A percentile compares a stretch with the other conserved stretches of the same genome.
Conservation (phyloP, 306 rosid genomes). For the Notholithocarpus densiflorus region DNA sequence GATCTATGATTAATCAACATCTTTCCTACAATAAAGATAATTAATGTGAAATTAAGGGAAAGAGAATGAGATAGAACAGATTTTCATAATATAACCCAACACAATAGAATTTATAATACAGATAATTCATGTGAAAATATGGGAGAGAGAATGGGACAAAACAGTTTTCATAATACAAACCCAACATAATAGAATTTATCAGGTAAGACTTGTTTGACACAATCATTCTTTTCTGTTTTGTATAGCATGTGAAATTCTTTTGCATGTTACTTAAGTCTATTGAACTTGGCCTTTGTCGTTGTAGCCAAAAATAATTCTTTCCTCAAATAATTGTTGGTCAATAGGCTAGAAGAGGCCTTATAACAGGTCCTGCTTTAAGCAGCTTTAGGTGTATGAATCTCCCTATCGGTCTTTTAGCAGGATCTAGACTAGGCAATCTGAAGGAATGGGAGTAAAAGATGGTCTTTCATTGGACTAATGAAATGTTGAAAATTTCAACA, state of each 20-base stretch:
- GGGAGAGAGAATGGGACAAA: no score
- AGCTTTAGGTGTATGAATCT: no score
- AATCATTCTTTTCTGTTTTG: background rate
- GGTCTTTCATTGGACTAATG: no score
- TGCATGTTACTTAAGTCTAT: background rate
- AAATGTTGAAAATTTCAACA: background rate
- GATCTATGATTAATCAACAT: conserved; percentile 13
- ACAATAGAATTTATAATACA: no score
- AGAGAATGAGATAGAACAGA: background rate
- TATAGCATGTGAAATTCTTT: background rate
- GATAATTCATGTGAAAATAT: no score
- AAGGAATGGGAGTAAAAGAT: no score
- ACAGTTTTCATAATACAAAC: no score
- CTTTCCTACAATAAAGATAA: conserved; percentile 22
- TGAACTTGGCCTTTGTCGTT: background rate
- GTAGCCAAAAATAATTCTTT: background rate
- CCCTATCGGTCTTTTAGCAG: no score
- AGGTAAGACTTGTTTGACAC: background rate
- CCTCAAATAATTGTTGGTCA: background rate
- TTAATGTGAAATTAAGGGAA: background rate
- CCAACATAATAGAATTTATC: background rate
- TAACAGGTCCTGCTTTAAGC: background rate
- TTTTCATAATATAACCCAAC: background rate
- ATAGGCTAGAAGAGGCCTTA: background rate
- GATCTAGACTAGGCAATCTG: no score